Evolutionary conservation across 192 early-diverging fungal genomes (phyloP).

Genomic region (Coemansia sp.): DNA sequence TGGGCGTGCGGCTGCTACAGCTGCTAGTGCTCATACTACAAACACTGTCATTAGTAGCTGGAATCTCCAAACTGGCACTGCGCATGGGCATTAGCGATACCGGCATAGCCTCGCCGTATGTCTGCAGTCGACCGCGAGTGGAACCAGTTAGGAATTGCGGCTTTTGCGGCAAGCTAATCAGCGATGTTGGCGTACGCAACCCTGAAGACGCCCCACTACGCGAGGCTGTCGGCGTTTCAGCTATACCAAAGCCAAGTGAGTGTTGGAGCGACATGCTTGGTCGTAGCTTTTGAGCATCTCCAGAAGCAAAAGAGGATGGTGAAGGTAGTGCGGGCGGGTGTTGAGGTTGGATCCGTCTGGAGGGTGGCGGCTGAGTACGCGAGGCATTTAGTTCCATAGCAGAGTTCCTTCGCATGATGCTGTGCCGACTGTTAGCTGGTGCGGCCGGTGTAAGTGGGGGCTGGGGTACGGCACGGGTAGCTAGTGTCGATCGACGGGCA

Average conservation of each 20-base stretch:
- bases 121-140: background rate
- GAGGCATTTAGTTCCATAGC: conserved; percentile 5
- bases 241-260: background rate
- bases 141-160: background rate
- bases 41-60: background rate
- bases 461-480: background rate
- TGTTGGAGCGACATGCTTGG: background rate
- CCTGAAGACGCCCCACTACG: background rate
- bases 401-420: conserved; percentile 4
- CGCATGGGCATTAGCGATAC: conserved; percentile 25
- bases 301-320: background rate
- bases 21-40: background rate
- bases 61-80: conserved; percentile 13
- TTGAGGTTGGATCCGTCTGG: background rate
- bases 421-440: background rate
- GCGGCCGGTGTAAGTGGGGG: background rate
- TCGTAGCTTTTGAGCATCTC: background rate
- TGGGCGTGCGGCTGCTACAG: background rate
- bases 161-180: background rate
- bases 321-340: background rate
- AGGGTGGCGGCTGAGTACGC: background rate
- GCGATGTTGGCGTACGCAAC: conserved; percentile 17
- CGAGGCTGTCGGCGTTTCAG: background rate
- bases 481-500: background rate
- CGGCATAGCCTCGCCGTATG: conserved; percentile 17